These are phyloP conservation scores for Sordariomycetes sp. DNA, from an alignment of 2,329 filamentous ascomycete species.

Conservation along the genomic window DNA sequence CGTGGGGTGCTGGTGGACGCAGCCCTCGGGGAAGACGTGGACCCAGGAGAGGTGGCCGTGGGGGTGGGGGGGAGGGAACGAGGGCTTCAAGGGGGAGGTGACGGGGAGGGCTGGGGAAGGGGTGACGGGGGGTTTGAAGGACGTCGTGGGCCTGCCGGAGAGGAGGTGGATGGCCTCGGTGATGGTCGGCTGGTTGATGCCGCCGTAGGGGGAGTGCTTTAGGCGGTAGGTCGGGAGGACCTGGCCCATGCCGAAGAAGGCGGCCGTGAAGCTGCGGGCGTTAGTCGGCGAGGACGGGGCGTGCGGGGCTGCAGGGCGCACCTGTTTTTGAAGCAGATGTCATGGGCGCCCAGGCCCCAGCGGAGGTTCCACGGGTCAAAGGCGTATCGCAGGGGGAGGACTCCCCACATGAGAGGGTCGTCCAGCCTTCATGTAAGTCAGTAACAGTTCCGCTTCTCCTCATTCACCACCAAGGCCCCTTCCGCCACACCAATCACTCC, in stretches of 20 bases:
- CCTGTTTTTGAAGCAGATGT: constrained; percentile 89
- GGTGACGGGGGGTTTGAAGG: neutral
- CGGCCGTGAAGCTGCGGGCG: constrained; percentile 45
- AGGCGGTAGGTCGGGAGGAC: constrained; percentile 80
- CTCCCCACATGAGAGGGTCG: constrained; percentile 89
- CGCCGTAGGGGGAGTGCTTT: constrained; percentile 68
- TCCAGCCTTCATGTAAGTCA: constrained; percentile 53
- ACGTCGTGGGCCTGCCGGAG: constrained; percentile 27
- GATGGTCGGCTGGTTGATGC: constrained; percentile 83
- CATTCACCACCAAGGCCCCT: neutral
- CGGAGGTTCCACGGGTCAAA: constrained; percentile 66
- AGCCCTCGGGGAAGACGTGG: constrained; percentile 92
- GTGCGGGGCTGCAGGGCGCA: constrained; percentile 25
- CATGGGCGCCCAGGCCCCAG: constrained; percentile 86
- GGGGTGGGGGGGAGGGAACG: constrained; percentile 25
- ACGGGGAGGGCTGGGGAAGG: constrained; percentile 29
- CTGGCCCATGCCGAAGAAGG: constrained; percentile 84
- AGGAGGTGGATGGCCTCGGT: constrained; percentile 77
- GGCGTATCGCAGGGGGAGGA: constrained; percentile 64
- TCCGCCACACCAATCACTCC: neutral
- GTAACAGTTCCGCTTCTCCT: neutral
- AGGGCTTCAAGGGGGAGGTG: constrained; percentile 22
- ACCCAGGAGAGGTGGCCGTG: constrained; percentile 62
- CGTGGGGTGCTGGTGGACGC: constrained; percentile 76
- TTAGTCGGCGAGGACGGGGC: neutral